Percentiles rank a stretch among this genome's conserved stretches.
These are phyloP conservation scores for Solanum dulcamara DNA, from an alignment of 257 asterid species.

Conservation along the genomic window DNA sequence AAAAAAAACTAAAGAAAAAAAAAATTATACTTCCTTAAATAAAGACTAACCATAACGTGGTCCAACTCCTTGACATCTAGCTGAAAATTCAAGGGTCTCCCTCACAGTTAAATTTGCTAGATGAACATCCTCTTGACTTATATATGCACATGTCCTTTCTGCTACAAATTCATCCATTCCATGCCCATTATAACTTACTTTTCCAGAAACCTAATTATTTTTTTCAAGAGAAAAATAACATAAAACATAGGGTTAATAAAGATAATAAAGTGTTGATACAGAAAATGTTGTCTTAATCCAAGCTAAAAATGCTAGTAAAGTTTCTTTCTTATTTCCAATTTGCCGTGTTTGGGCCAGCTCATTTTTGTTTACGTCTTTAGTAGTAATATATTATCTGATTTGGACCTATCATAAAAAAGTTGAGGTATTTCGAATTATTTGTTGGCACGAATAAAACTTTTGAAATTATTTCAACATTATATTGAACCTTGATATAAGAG, in stretches of 20 bases:
- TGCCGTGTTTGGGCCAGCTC: neutral
- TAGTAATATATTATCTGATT: neutral
- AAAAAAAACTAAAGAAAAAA: too few species aligned
- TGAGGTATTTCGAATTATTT: neutral
- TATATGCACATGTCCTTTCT: conserved; percentile 44
- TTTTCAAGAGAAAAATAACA: neutral
- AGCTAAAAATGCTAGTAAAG: neutral
- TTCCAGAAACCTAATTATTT: conserved; percentile 27
- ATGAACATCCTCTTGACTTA: conserved; percentile 60
- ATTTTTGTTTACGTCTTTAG: neutral
- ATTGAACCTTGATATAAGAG: neutral
- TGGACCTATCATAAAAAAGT: too few species aligned
- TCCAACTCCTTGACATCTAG: conserved; percentile 68
- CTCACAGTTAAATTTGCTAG: conserved; percentile 58
- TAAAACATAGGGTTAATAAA: neutral
- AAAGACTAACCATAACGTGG: conserved; percentile 57
- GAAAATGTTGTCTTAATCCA: neutral
- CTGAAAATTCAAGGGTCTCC: conserved; percentile 64
- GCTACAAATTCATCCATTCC: conserved; percentile 48
- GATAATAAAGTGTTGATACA: neutral
- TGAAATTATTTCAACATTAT: neutral
- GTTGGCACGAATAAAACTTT: neutral
- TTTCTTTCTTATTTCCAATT: neutral
- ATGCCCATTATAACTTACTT: conserved; percentile 52
- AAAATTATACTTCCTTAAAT: neutral